These are phyloP conservation scores for Epichloe gansuensis DNA, from an alignment of 2,329 filamentous ascomycete species.

Conservation along the genomic window DNA sequence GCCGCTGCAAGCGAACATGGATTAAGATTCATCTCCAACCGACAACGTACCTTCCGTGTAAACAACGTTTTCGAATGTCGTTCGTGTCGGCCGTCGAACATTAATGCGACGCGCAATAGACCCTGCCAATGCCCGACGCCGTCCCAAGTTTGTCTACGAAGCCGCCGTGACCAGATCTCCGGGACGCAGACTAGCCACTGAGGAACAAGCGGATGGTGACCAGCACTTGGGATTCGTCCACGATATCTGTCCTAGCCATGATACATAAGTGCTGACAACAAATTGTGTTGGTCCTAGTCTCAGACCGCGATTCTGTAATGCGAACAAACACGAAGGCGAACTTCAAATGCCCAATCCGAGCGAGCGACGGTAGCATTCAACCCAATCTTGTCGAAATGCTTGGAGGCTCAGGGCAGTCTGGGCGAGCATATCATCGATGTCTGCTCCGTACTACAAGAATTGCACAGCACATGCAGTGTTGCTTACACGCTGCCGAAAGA, in stretches of 20 bases:
- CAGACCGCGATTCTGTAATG: background rate
- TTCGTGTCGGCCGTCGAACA: background rate
- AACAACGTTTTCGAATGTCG: background rate
- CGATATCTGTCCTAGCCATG: background rate
- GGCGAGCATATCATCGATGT: too few relatives aligned
- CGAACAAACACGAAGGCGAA: background rate
- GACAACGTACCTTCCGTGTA: too few relatives aligned
- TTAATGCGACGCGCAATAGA: background rate
- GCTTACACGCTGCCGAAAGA: too few relatives aligned
- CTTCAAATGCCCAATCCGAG: background rate
- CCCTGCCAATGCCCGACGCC: background rate
- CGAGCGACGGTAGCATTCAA: background rate
- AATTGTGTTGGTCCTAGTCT: background rate
- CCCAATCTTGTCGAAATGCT: background rate
- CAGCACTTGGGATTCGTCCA: background rate
- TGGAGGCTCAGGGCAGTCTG: too few relatives aligned
- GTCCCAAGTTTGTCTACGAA: conserved; percentile 17
- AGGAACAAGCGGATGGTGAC: background rate
- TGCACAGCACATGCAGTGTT: background rate
- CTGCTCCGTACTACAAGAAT: too few relatives aligned
- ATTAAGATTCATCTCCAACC: too few relatives aligned
- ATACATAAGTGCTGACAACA: background rate
- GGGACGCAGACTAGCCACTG: conserved; percentile 8
- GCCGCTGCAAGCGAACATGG: too few relatives aligned
- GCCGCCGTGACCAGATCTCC: conserved; percentile 24